These are phyloP conservation scores for Sicyos edulis DNA, from an alignment of 306 rosid species.

Conservation along the genomic window DNA sequence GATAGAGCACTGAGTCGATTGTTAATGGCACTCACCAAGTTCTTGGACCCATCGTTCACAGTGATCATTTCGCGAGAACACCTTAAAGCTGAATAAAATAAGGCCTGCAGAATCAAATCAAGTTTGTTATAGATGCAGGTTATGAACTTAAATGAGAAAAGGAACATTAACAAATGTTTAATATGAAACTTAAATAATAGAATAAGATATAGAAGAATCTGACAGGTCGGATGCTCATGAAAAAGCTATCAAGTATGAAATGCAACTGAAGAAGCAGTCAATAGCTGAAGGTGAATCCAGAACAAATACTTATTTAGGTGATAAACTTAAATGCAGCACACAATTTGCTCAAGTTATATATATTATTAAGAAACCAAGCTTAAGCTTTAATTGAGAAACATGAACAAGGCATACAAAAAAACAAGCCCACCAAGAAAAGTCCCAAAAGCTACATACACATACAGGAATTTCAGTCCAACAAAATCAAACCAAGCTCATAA, in stretches of 20 bases:
- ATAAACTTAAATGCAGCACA: neutral
- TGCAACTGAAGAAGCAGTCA: constrained; percentile 6
- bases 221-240: neutral
- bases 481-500: too few relatives aligned
- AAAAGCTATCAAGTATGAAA: neutral
- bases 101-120: constrained; percentile 54
- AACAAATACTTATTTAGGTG: neutral
- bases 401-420: too few relatives aligned
- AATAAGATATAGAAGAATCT: neutral
- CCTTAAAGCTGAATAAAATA: constrained; percentile 88
- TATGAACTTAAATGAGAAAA: neutral
- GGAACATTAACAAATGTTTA: neutral
- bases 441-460: too few relatives aligned
- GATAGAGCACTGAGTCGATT: constrained; percentile 80
- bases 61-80: constrained; percentile 74
- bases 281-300: constrained; percentile 7
- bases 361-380: too few relatives aligned
- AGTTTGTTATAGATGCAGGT: neutral
- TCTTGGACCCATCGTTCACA: constrained; percentile 51
- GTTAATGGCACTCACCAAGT: constrained; percentile 68
- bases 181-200: neutral
- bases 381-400: too few relatives aligned
- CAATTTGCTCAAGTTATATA: neutral
- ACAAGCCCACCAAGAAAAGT: too few relatives aligned
- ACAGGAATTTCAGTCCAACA: too few relatives aligned